Base-by-base conservation (phyloP, 225 moss, liverwort and hornwort genomes). In the Marchantia paleacea region DNA sequence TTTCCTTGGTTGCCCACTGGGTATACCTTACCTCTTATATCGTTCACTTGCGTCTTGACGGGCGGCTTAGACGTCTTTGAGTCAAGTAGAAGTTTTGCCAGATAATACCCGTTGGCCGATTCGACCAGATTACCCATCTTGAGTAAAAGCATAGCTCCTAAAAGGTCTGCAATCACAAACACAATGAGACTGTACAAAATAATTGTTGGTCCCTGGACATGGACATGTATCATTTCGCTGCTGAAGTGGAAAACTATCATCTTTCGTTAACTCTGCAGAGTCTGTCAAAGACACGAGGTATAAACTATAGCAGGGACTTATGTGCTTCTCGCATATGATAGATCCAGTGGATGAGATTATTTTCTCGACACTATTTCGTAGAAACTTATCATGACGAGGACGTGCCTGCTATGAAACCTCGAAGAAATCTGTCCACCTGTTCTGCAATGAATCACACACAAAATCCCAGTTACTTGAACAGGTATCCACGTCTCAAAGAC, bases 141-240 rank as follows among this genome's bases (percentile, higher is more conserved):
- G 75, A 79, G 82, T 47, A 94, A 87, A 57, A 91, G 78, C 3
- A 92, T 75, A 82, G 94, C 97, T 75, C 91, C 90, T n/a, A 91
- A 81, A 79, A 94, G 85, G 87, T 96, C 94, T 94, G 96, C 96
- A 83, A 87, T 76, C 86, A 94, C 84, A 85, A 96, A 94, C 76
- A 91, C 84, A 52, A 83, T 68, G 86, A 90, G 85, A 87, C 96
- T 96, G 94, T 91, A 90, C 78, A 20, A 85, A 69, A 84, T 73
- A 84, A 66, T 86, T 86, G 85, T 90, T 91, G 81, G 88, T 82
- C 85, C 86, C 84, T 80, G 11, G 55, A 83, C 63, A n/a, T 80
- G 11, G 55, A 83, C 63, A n/a, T 7, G 31, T 70, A 68, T 7
- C 26, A 31, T 26, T 10, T 68, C 12, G 68, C 29, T 66, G 28